Percentiles rank a stretch among this genome's conserved stretches.
Evolutionary conservation across 345 rosid species (phyloP).

Genomic region (Gynandropsis gynandra): DNA sequence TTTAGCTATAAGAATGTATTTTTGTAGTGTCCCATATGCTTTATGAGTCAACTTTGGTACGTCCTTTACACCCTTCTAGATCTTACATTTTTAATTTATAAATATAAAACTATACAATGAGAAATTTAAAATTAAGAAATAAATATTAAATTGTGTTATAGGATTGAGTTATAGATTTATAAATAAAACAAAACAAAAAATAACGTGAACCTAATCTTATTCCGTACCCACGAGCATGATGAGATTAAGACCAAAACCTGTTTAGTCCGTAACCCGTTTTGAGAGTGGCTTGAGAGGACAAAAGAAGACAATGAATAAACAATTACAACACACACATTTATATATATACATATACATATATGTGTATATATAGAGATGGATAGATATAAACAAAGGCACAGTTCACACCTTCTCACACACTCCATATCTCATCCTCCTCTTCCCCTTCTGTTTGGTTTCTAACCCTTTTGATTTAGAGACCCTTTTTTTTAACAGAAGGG

Average conservation of each 20-base stretch:
- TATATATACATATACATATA: constrained; percentile 10
- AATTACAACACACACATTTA: constrained; percentile 3
- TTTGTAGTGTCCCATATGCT: too few relatives aligned
- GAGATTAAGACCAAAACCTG: constrained; percentile 19
- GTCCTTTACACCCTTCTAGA: neutral
- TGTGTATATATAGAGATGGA: constrained; percentile 16
- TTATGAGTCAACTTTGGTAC: neutral
- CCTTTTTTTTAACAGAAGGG: constrained; percentile 21
- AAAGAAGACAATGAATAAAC: constrained; percentile 21
- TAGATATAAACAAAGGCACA: neutral
- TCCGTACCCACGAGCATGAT: neutral
- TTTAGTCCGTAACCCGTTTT: constrained; percentile 16
- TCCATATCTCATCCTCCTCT: neutral
- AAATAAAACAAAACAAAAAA: too few relatives aligned
- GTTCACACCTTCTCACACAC: neutral
- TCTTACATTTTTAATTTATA: too few relatives aligned
- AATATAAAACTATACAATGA: too few relatives aligned
- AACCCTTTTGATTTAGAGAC: neutral
- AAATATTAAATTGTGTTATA: too few relatives aligned
- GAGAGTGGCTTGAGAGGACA: constrained; percentile 17
- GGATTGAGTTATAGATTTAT: too few relatives aligned
- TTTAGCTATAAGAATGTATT: too few relatives aligned
- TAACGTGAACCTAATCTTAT: too few relatives aligned
- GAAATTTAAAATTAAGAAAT: too few relatives aligned
- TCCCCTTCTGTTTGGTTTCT: constrained; percentile 5